Conservation (phyloP, 177 flowering plant species). For the Tripterygium wilfordii region DNA sequence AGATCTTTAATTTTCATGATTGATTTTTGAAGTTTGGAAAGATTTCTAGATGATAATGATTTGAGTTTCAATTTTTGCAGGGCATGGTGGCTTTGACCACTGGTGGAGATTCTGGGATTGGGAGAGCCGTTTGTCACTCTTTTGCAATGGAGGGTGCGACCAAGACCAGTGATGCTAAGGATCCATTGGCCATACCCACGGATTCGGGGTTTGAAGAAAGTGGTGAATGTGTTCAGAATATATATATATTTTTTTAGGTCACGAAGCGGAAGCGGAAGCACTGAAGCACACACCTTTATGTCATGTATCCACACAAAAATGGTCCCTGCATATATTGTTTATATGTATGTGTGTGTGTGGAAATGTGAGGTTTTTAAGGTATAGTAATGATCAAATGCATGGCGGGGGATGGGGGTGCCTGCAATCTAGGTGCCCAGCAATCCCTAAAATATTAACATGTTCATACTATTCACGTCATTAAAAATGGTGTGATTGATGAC, state of each 20-base stretch:
- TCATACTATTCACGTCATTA: too few relatives aligned
- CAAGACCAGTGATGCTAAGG: constrained; percentile 32
- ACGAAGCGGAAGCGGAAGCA: too few relatives aligned
- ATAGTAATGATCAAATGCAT: constrained; percentile 10
- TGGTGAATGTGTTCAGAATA: constrained; percentile 41
- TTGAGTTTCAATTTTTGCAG: constrained; percentile 15
- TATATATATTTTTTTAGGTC: too few relatives aligned
- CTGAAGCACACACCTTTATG: too few relatives aligned
- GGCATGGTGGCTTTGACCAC: constrained; percentile 69
- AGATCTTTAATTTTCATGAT: background rate
- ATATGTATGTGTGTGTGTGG: constrained; percentile 42
- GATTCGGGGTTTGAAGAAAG: constrained; percentile 63
- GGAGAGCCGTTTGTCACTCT: constrained; percentile 50
- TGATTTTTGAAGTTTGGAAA: too few relatives aligned
- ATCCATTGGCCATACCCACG: constrained; percentile 40
- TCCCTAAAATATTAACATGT: too few relatives aligned
- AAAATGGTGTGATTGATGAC: too few relatives aligned
- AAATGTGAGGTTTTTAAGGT: constrained; percentile 4
- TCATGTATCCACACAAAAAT: background rate
- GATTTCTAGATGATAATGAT: too few relatives aligned
- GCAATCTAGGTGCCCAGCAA: constrained; percentile 5
- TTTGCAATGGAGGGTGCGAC: constrained; percentile 61
- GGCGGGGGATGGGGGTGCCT: constrained; percentile 19
- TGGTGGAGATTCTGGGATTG: constrained; percentile 75
- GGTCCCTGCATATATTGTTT: too few relatives aligned